These are phyloP conservation scores for Streptanthus diversifolius DNA, from an alignment of 345 rosid species.

Conservation along the genomic window DNA sequence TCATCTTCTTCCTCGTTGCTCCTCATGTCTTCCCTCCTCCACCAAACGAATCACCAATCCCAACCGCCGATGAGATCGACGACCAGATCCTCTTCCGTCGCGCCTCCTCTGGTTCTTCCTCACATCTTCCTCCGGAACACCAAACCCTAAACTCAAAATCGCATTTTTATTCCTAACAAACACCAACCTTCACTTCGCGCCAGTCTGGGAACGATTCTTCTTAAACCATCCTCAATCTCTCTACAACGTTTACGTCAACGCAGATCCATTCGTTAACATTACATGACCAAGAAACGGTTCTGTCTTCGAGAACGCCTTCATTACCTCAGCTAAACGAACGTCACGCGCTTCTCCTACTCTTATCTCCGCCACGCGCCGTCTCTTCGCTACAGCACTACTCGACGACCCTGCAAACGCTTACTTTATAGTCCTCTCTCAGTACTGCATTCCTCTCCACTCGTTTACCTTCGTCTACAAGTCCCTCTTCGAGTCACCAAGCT, in stretches of 20 bases:
- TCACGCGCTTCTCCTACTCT: constrained; percentile 1
- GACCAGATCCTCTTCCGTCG: constrained; percentile 3
- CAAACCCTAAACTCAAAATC: neutral
- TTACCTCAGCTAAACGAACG: neutral
- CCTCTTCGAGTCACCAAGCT: neutral
- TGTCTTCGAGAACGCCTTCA: neutral
- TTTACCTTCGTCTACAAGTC: neutral
- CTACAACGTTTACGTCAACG: constrained; percentile 18
- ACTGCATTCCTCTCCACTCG: constrained; percentile 5
- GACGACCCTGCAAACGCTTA: constrained; percentile 1
- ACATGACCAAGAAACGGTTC: neutral
- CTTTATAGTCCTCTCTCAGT: constrained; percentile 9
- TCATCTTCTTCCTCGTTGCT: constrained; percentile 10
- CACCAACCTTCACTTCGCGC: constrained; percentile 9
- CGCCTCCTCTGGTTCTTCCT: neutral
- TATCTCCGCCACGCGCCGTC: constrained; percentile 10
- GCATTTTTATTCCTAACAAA: constrained; percentile 4
- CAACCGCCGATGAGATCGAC: constrained; percentile 14
- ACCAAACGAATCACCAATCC: constrained; percentile 1
- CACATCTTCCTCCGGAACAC: constrained; percentile 1
- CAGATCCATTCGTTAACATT: constrained; percentile 5
- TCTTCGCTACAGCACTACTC: neutral
- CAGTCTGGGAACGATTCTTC: constrained; percentile 8
- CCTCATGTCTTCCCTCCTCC: constrained; percentile 3
- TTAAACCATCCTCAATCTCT: neutral